Evolutionary conservation across 2,329 filamentous ascomycete species (phyloP).

Genomic region (Gyromitra esculenta): DNA sequence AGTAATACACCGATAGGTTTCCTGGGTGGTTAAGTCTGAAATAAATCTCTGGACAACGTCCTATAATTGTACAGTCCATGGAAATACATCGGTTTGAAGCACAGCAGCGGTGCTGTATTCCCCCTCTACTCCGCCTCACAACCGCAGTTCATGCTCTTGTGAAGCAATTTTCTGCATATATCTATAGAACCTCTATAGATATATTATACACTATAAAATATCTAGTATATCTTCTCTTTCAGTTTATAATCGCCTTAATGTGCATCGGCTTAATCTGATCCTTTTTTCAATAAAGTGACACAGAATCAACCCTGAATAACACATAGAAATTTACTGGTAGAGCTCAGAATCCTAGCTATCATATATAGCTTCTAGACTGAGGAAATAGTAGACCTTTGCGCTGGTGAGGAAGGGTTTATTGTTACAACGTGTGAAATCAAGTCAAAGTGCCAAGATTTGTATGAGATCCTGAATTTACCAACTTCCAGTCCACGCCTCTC

Average conservation of each 20-base stretch:
- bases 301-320: background rate
- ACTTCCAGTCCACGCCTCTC: background rate
- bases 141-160: background rate
- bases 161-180: background rate
- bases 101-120: background rate
- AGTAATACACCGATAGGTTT: too few relatives aligned
- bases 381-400: background rate
- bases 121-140: background rate
- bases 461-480: background rate
- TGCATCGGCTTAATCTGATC: background rate
- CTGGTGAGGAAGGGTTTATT: background rate
- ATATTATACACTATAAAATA: background rate
- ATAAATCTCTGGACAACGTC: too few relatives aligned
- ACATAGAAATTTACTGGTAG: background rate
- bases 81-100: constrained; percentile 4
- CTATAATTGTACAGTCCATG: background rate
- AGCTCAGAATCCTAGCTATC: background rate
- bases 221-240: background rate
- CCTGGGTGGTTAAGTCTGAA: too few relatives aligned
- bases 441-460: constrained; percentile 1
- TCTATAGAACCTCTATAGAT: background rate
- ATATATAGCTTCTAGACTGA: background rate
- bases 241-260: background rate
- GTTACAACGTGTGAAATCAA: background rate
- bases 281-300: background rate